A percentile compares a stretch with the other conserved stretches of the same genome.
phyloP scores from a whole-genome alignment of 2,329 filamentous ascomycete genomes.

The Colletotrichum graminicola region DNA sequence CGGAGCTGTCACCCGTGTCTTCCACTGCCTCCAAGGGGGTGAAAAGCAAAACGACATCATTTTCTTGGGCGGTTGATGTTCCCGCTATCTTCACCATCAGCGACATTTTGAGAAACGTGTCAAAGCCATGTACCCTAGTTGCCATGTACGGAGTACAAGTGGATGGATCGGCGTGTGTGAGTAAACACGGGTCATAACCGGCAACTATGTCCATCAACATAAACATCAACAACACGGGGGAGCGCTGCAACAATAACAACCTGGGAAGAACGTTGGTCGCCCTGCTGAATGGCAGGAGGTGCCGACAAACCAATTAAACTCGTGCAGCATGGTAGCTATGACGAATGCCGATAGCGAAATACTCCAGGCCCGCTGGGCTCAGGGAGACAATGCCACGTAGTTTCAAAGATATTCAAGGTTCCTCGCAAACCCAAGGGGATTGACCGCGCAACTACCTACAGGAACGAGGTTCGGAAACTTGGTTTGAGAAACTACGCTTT shows the following conservation, averaged over 20 bases:
- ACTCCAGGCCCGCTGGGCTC: neutral
- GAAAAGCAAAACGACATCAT: constrained; percentile 9
- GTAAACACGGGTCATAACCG: constrained; percentile 4
- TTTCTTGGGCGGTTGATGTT: neutral
- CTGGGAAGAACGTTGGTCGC: constrained; percentile 8
- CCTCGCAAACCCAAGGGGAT: constrained; percentile 14
- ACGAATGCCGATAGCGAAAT: constrained; percentile 23
- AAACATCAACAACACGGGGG: constrained; percentile 13
- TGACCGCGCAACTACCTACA: constrained; percentile 6
- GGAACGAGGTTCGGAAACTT: constrained; percentile 8
- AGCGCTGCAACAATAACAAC: constrained; percentile 26
- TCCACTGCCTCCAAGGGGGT: constrained; percentile 18
- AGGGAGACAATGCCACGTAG: neutral
- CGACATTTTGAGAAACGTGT: constrained; percentile 1
- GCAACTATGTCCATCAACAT: constrained; percentile 20
- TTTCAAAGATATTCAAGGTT: neutral
- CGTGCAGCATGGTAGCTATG: constrained; percentile 19
- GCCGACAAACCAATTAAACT: constrained; percentile 20
- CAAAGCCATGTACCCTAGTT: neutral
- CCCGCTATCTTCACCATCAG: neutral
- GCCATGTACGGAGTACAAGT: neutral
- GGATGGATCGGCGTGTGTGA: neutral
- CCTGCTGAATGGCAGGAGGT: neutral
- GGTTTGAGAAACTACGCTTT: constrained; percentile 17
- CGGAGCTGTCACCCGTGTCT: neutral